Evolutionary conservation across 2,329 filamentous ascomycete species (phyloP), one percentile per base, ranked within the genome.

Genomic region (Aureobasidium sp.): DNA sequence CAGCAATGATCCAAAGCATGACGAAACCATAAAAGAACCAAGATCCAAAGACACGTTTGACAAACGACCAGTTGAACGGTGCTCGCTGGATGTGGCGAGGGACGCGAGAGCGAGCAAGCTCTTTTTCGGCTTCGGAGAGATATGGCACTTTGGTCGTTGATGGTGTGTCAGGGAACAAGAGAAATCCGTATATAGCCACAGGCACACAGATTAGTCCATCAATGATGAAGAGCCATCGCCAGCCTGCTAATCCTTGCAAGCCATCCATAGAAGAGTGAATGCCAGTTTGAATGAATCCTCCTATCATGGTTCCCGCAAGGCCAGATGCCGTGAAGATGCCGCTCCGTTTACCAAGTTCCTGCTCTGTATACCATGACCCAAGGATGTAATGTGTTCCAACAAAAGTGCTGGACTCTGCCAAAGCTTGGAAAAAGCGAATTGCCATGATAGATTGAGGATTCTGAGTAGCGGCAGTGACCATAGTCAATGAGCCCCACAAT

Each of bases 21-120:
- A 81, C 76, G 59, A 86, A 86, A 1, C 80, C 81, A 71, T 81
- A 85, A 74, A 79, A 84, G 60, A 83, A 77, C 76, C 78, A 83
- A 0, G 79, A 81, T 0, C 70, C 69, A 8, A 85, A 71, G 14
- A 83, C 75, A 39, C 73, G 74, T 57, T 74, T 79, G 21, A 75
- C 59, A 58, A 85, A 84, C 1, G 59, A 56, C 53, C 73, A 63
- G 22, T 64, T 75, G 11, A 81, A 63, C 0, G 76, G 75, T 2
- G 76, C 70, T 1, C 67, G 66, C 49, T 73, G 65, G 0, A 66
- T 61, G 8, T 71, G 68, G 56, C 69, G 65, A 16, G 74, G 73
- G 2, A 76, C 65, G n/a, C 74, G 70, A 4, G 67, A 66, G 6
- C 71, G 67, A 6, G 73, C 74, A 3, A 77, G 61, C 1, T 65